Conservation (phyloP, 805 yeast genomes). For the Metschnikowia proteae region DNA sequence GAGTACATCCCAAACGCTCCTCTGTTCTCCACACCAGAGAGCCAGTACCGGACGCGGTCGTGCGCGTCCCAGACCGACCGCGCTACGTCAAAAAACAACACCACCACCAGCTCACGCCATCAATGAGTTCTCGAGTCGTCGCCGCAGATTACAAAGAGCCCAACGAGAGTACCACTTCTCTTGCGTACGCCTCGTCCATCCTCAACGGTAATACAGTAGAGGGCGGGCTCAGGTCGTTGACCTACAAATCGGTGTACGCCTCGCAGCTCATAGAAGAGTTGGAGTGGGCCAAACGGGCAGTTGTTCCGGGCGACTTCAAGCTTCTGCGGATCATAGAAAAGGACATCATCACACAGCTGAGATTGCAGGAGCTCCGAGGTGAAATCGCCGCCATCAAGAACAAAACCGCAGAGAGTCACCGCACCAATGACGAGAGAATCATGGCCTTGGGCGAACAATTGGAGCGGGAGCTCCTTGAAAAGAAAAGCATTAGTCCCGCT, state of each 20-base stretch:
- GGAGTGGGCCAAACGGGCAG: slow-evolving; percentile 29
- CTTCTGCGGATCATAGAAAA: slow-evolving; percentile 19
- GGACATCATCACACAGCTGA: slow-evolving; percentile 15
- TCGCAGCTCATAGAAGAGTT: slow-evolving; percentile 34
- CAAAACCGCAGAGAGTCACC: background rate
- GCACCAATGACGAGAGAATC: slow-evolving; percentile 8
- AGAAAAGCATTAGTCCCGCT: slow-evolving; percentile 6
- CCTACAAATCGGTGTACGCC: slow-evolving; percentile 39
- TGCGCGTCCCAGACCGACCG: background rate
- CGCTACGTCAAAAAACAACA: slow-evolving; percentile 2
- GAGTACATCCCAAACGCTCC: background rate
- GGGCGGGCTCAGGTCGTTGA: slow-evolving; percentile 40
- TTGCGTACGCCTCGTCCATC: slow-evolving; percentile 33
- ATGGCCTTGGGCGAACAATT: slow-evolving; percentile 8
- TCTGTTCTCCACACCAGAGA: background rate
- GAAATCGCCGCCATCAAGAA: slow-evolving; percentile 19
- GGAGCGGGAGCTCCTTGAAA: slow-evolving; percentile 12
- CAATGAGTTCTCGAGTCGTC: slow-evolving; percentile 1
- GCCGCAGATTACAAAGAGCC: slow-evolving; percentile 21
- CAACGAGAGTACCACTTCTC: slow-evolving; percentile 15
- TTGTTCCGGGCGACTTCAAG: slow-evolving; percentile 19
- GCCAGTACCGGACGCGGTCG: background rate
- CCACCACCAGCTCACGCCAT: background rate
- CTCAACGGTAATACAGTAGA: slow-evolving; percentile 39
- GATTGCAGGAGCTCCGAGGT: slow-evolving; percentile 19